These are phyloP conservation scores for Sporothrix schenckii DNA, from an alignment of 2,329 filamentous ascomycete genomes.

Conservation along the genomic window DNA sequence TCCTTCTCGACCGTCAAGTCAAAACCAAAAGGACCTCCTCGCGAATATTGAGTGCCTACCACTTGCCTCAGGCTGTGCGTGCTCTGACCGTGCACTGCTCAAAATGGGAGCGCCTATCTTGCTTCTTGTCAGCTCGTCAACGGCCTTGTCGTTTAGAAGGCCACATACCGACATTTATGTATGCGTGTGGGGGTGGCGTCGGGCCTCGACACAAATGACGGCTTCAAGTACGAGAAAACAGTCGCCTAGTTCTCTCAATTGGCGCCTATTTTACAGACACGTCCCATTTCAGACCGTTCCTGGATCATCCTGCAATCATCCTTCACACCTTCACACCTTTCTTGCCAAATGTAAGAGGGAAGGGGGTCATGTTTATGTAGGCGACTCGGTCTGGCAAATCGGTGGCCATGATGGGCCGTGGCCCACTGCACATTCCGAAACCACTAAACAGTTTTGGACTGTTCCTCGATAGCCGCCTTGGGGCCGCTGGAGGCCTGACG, in stretches of 20 bases:
- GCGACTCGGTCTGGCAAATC: slow-evolving; percentile 13
- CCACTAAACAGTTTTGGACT: slow-evolving; percentile 14
- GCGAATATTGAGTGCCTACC: not conserved
- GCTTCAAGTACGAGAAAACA: not conserved
- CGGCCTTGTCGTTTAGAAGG: not conserved
- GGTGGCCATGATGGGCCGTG: not conserved
- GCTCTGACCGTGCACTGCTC: not conserved
- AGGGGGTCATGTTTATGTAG: slow-evolving; percentile 8
- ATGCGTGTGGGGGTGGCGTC: not conserved
- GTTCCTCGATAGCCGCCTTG: not conserved
- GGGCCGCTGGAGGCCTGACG: not conserved
- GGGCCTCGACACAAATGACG: not conserved
- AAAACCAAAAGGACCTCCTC: not conserved
- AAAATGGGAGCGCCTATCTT: not conserved
- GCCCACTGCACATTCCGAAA: not conserved
- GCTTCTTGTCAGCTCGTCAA: not conserved
- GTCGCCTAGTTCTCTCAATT: slow-evolving; percentile 2
- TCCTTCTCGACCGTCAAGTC: not conserved
- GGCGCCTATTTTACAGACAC: not conserved
- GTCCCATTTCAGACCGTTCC: not conserved
- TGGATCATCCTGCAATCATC: not conserved
- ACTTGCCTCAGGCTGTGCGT: not conserved
- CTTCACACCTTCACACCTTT: not conserved
- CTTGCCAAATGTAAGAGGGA: not conserved
- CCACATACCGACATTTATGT: not conserved